A percentile compares a stretch with the other conserved stretches of the same genome.
Evolutionary conservation across 495 filamentous ascomycete species (phyloP).

Genomic region (Xylona heveae): DNA sequence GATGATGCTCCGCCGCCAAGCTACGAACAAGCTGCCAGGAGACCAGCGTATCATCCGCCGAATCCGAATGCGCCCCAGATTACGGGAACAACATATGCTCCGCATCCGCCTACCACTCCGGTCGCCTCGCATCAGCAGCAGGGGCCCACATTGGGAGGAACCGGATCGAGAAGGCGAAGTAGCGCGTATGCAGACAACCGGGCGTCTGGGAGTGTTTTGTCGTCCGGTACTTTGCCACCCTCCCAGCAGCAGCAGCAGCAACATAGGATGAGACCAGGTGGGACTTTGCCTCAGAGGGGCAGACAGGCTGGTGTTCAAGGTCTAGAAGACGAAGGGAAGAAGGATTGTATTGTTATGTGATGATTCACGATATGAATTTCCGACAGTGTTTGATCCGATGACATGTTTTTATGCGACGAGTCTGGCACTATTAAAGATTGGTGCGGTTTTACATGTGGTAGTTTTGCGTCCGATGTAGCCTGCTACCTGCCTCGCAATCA

Average conservation of each 20-base stretch:
- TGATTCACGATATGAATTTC: too few relatives aligned
- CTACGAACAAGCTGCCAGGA: conserved; percentile 31
- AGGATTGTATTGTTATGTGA: conserved; percentile 5
- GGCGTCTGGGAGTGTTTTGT: background rate
- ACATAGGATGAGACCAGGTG: background rate
- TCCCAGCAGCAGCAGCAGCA: background rate
- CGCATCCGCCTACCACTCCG: background rate
- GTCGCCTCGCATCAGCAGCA: background rate
- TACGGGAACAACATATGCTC: conserved; percentile 1
- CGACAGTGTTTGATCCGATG: too few relatives aligned
- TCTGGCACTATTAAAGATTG: too few relatives aligned
- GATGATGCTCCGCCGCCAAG: conserved; percentile 53
- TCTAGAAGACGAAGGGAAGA: too few relatives aligned
- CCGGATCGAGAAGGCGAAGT: background rate
- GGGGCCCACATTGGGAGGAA: background rate
- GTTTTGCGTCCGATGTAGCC: too few relatives aligned
- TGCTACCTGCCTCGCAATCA: too few relatives aligned
- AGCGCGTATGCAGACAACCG: background rate
- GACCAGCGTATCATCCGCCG: conserved; percentile 3
- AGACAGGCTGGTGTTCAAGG: too few relatives aligned
- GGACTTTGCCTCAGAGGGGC: too few relatives aligned
- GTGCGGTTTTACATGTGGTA: too few relatives aligned
- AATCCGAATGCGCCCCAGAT: background rate
- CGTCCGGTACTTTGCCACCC: too few relatives aligned
- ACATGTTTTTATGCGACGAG: too few relatives aligned